A percentile compares a stretch with the other conserved stretches of the same genome.
Evolutionary conservation across 352 stramenopile genomes (phyloP).

Genomic region (Blastocystis sp.): DNA sequence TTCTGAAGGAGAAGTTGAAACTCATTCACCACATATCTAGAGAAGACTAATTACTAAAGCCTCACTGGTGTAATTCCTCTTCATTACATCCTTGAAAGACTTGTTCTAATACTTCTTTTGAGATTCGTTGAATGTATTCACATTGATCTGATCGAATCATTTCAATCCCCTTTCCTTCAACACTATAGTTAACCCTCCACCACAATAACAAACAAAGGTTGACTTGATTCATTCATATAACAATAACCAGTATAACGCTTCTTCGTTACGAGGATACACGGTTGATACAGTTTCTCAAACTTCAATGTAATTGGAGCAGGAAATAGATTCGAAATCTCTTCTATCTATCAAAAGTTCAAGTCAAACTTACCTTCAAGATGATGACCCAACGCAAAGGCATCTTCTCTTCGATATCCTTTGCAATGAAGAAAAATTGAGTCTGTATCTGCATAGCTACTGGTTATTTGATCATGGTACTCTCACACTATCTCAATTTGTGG

Average conservation of each 20-base stretch:
- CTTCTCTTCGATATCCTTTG: conserved; percentile 78
- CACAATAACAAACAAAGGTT: background rate
- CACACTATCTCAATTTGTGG: background rate
- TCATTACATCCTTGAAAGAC: conserved; percentile 51
- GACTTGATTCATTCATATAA: conserved; percentile 67
- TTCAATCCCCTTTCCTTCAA: conserved; percentile 85
- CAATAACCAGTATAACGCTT: conserved; percentile 84
- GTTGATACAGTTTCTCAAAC: conserved; percentile 81
- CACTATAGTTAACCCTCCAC: conserved; percentile 36
- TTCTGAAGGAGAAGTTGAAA: conserved; percentile 12
- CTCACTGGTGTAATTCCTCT: background rate
- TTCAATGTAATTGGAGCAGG: conserved; percentile 71
- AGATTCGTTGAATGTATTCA: conserved; percentile 68
- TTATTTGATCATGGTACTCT: conserved; percentile 68
- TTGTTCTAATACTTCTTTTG: conserved; percentile 33
- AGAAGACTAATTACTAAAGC: background rate
- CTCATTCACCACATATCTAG: conserved; percentile 36
- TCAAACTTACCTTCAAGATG: conserved; percentile 69
- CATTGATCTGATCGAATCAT: conserved; percentile 83
- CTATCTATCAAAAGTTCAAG: conserved; percentile 63
- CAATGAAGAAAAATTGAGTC: conserved; percentile 96
- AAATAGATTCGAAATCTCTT: conserved; percentile 75
- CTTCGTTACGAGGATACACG: conserved; percentile 83
- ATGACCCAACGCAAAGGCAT: conserved; percentile 86
- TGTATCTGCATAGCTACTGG: conserved; percentile 86